Base-by-base conservation (phyloP, 2,329 filamentous ascomycete genomes). In the Neonectria punicea region DNA sequence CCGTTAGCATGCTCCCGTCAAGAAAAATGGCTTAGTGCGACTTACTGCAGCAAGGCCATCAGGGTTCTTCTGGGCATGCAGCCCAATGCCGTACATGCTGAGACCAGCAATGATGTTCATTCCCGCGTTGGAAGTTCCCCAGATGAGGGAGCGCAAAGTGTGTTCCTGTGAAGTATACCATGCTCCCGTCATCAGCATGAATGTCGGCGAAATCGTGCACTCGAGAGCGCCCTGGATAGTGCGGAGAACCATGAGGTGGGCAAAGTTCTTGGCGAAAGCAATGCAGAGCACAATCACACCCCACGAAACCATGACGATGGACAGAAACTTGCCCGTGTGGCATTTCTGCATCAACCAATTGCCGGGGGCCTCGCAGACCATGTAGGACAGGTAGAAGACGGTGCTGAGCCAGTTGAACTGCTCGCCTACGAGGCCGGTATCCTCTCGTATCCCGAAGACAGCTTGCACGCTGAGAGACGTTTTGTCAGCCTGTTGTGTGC, bases 311-410 rank as follows among this genome's bases (percentile, higher is more conserved):
- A 81, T 80, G 47, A 77, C 76, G 5, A 75, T 71, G 8, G 76
- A 76, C 14, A 81, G 59, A 16, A 78, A 74, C 43, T 73, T 75
- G 32, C 79, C 78, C 0, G 76, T 75, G 10, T 78, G 73, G 67
- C 75, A 77, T 34, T 77, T 76, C 73, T 80, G 76, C 66, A 78
- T 72, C 1, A 77, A 60, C 62, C 70, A 77, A 49, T 76, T 77
- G 4, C 65, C 69, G 0, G 74, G 75, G 2, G 65, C 68, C 67
- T 78, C 76, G 60, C 67, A 74, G 6, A 75, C 65, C 55, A 75
- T 50, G 63, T 74, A 76, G 3, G 75, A 65, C 4, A 76, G 66
- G 36, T 78, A 78, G 50, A 78, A 77, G 28, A 73, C 66, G 8
- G 74, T 75, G 58, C 65, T 75, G 22, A 77, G 64, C 72, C 74